A percentile compares a stretch with the other conserved stretches of the same genome.
Evolutionary conservation across 139 green algal genomes (phyloP).

Genomic region (Chlorella sp.): DNA sequence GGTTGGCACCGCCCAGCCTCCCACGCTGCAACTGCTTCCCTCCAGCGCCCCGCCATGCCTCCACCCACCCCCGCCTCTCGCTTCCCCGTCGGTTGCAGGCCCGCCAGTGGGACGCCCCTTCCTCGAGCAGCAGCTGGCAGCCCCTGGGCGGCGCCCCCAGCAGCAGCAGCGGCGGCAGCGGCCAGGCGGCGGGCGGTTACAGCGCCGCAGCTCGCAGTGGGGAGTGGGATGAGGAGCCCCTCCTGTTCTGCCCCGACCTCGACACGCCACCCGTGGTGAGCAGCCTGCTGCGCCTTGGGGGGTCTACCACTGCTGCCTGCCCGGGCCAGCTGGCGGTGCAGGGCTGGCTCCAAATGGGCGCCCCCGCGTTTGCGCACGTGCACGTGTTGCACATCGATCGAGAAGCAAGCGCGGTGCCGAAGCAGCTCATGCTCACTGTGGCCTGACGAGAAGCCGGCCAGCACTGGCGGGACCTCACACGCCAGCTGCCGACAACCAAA

Average conservation of each 20-base stretch:
- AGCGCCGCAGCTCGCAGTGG: background rate
- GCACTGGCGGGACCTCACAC: background rate
- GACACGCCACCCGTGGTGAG: slow-evolving; percentile 20
- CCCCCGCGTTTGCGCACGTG: too few species aligned
- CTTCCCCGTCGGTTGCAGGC: background rate
- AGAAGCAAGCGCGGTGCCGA: too few species aligned
- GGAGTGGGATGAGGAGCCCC: slow-evolving; percentile 4
- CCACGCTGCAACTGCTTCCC: background rate
- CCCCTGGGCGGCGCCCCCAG: background rate
- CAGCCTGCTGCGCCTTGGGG: too few species aligned
- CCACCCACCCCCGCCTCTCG: background rate
- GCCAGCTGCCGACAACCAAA: too few species aligned
- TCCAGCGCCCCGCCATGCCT: background rate
- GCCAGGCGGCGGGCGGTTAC: background rate
- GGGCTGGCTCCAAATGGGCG: too few species aligned
- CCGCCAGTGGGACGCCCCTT: background rate
- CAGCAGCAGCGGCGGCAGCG: slow-evolving; percentile 17
- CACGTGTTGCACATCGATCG: too few species aligned
- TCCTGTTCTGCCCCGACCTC: background rate
- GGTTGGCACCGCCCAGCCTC: background rate
- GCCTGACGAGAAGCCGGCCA: background rate
- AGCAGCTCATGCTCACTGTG: too few species aligned
- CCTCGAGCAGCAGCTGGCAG: too few species aligned
- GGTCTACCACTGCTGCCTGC: too few species aligned
- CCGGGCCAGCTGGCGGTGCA: too few species aligned